Evolutionary conservation across 2,329 filamentous ascomycete species (phyloP).

Genomic region (Microsporum audouinii): DNA sequence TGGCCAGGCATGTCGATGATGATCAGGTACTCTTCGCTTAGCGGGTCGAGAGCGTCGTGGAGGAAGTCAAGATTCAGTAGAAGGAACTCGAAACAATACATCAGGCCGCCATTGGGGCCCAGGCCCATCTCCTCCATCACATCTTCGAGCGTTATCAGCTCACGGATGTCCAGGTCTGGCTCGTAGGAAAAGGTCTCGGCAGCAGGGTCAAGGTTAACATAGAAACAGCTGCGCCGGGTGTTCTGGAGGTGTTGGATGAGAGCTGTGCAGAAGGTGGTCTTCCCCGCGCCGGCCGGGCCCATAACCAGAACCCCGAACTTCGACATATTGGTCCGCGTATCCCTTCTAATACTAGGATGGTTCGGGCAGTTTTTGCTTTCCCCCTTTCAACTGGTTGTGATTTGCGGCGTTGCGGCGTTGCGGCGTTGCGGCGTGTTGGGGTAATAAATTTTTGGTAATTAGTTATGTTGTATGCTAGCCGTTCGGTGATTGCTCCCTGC

Average conservation of each 20-base stretch:
- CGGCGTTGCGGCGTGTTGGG: neutral
- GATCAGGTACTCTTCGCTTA: constrained; percentile 92
- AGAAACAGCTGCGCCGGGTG: constrained; percentile 87
- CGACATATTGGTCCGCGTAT: constrained; percentile 49
- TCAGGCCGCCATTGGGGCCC: constrained; percentile 82
- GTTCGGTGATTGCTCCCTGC: neutral
- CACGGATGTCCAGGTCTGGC: constrained; percentile 89
- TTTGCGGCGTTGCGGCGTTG: neutral
- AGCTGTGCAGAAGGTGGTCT: constrained; percentile 90
- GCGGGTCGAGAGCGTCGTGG: constrained; percentile 67
- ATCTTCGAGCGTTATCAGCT: constrained; percentile 85
- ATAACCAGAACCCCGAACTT: constrained; percentile 93
- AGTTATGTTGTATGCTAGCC: neutral
- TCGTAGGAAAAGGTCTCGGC: constrained; percentile 85
- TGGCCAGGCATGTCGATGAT: constrained; percentile 98
- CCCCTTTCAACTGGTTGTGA: neutral
- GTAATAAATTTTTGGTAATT: neutral
- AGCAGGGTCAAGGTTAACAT: constrained; percentile 95
- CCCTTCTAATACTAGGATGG: neutral
- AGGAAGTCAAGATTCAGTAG: constrained; percentile 91
- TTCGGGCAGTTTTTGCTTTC: neutral
- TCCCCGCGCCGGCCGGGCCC: constrained; percentile 91
- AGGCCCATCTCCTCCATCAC: constrained; percentile 92
- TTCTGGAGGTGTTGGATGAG: constrained; percentile 87
- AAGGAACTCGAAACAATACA: constrained; percentile 94